These are phyloP conservation scores for Candida glaebosa DNA, from an alignment of 805 yeast genomes.

Conservation along the genomic window DNA sequence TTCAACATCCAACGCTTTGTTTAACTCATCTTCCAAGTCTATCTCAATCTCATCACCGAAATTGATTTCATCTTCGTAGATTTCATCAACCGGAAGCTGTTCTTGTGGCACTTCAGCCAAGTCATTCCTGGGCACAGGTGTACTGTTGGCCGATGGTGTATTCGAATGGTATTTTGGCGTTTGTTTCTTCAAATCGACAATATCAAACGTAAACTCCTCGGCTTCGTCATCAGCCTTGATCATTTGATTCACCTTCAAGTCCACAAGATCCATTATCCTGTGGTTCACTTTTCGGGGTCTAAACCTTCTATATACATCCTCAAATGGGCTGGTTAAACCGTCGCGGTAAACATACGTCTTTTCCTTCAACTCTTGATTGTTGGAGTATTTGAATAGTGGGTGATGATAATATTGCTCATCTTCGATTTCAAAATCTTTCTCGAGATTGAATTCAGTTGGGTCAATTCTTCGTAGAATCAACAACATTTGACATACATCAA, in stretches of 20 bases:
- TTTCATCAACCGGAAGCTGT: conserved; percentile 17
- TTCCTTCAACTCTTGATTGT: conserved; percentile 39
- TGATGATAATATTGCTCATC: conserved; percentile 30
- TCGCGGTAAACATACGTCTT: conserved; percentile 55
- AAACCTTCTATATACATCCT: conserved; percentile 64
- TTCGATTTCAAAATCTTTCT: conserved; percentile 45
- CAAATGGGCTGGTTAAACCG: conserved; percentile 81
- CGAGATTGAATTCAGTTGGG: conserved; percentile 38
- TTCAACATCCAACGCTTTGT: conserved; percentile 48
- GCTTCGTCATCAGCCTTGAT: conserved; percentile 78
- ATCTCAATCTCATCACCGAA: conserved; percentile 16
- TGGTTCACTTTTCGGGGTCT: conserved; percentile 69
- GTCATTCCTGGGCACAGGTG: conserved; percentile 18
- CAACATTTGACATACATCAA: conserved; percentile 83
- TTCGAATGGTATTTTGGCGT: conserved; percentile 17
- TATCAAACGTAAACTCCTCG: conserved; percentile 72
- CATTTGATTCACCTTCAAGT: conserved; percentile 72
- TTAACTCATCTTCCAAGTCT: conserved; percentile 54
- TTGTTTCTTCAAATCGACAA: conserved; percentile 53
- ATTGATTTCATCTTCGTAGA: conserved; percentile 29
- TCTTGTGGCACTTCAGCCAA: conserved; percentile 8
- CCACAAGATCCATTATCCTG: conserved; percentile 72
- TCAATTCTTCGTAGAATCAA: conserved; percentile 59
- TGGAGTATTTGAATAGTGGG: conserved; percentile 35
- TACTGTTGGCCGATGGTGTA: conserved; percentile 26